phyloP scores from a whole-genome alignment of 106 monocot species.

The Platanthera guangdongensis region DNA sequence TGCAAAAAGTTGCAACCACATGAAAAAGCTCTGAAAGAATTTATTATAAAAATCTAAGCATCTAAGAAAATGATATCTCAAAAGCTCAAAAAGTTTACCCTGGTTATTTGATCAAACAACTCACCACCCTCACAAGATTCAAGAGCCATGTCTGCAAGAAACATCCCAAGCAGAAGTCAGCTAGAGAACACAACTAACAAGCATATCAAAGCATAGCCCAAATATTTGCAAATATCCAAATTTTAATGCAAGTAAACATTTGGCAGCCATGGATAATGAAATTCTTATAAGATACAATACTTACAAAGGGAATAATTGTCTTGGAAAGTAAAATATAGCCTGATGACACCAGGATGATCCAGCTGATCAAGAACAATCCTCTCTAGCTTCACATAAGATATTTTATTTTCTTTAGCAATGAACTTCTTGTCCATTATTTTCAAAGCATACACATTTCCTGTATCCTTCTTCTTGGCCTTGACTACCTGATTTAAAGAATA shows the following conservation, averaged over 20 bases:
- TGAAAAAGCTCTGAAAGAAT: conserved; percentile 3
- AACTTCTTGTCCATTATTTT: conserved; percentile 99
- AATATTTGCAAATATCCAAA: not conserved
- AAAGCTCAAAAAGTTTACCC: conserved; percentile 30
- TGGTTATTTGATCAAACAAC: conserved; percentile 91
- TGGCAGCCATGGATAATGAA: not conserved
- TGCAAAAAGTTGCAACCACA: conserved; percentile 22
- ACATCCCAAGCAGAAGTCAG: conserved; percentile 1
- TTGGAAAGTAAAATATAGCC: conserved; percentile 91
- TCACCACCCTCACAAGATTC: conserved; percentile 99
- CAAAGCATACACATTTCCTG: conserved; percentile 81
- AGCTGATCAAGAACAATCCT: conserved; percentile 94
- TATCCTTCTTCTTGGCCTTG: conserved; percentile 89
- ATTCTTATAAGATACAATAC: conserved; percentile 16
- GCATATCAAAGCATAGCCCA: not conserved
- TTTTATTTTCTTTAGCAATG: conserved; percentile 99
- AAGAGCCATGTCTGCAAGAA: conserved; percentile 86
- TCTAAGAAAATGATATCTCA: conserved; percentile 4
- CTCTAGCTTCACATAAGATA: conserved; percentile 84
- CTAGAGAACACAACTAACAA: conserved; percentile 4
- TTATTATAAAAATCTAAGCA: not conserved
- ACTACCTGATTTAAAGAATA: conserved; percentile 52
- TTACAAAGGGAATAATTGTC: conserved; percentile 89
- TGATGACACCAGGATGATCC: conserved; percentile 91
- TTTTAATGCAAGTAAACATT: not conserved